phyloP scores from a whole-genome alignment of 768 basidiomycete genomes.

The Lactarius sp. region DNA sequence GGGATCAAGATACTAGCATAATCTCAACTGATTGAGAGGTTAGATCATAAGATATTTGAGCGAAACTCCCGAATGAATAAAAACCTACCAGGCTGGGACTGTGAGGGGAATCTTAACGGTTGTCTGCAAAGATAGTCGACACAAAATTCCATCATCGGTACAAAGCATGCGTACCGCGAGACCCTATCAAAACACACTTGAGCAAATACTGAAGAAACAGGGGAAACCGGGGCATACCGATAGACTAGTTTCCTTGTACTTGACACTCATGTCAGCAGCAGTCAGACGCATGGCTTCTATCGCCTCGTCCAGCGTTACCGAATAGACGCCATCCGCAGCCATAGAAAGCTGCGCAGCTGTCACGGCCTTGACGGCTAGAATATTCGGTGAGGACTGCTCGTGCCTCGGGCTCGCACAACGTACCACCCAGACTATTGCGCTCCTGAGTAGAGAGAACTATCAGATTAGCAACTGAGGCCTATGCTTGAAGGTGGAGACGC shows the following conservation, averaged over 20 bases:
- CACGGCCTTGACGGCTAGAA: constrained; percentile 80
- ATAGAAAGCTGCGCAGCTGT: constrained; percentile 94
- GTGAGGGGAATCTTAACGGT: constrained; percentile 81
- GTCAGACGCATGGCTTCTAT: constrained; percentile 94
- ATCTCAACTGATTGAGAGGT: constrained; percentile 3
- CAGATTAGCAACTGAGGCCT: constrained; percentile 5
- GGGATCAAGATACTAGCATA: background rate
- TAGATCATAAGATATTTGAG: background rate
- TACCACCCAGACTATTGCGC: constrained; percentile 82
- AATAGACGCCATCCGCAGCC: constrained; percentile 83
- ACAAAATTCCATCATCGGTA: constrained; percentile 18
- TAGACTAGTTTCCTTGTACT: constrained; percentile 94
- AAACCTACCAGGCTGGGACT: constrained; percentile 67
- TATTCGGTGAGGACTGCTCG: constrained; percentile 6
- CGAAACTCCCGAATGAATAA: background rate
- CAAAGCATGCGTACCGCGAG: constrained; percentile 46
- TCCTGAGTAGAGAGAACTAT: constrained; percentile 43
- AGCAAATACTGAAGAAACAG: background rate
- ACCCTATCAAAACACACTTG: constrained; percentile 36
- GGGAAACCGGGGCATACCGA: constrained; percentile 48
- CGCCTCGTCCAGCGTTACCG: constrained; percentile 88
- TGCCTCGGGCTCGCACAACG: constrained; percentile 10
- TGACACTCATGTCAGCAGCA: constrained; percentile 90
- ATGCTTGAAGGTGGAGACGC: constrained; percentile 32
- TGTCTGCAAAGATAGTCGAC: constrained; percentile 38